Conservation (phyloP, 148 eudicot genomes). For the Rhododendron williamsianum region DNA sequence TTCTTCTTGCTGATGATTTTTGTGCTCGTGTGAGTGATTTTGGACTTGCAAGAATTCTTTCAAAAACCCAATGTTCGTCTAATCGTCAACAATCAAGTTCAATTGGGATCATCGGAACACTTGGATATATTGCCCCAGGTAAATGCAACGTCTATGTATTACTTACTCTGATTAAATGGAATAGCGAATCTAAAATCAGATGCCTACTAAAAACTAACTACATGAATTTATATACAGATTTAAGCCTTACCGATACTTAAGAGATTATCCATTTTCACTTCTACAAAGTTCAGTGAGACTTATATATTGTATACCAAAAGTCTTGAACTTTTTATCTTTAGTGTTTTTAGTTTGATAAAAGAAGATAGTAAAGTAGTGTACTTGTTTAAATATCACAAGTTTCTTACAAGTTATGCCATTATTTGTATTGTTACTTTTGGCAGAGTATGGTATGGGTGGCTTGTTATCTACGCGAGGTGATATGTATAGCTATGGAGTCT, state of each 20-base stretch:
- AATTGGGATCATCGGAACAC: too few species aligned
- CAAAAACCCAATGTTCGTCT: too few species aligned
- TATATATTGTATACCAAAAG: neutral
- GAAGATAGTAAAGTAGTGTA: neutral
- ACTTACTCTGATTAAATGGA: neutral
- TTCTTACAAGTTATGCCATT: neutral
- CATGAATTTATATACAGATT: neutral
- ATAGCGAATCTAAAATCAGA: too few species aligned
- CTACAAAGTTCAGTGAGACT: neutral
- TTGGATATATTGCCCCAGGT: too few species aligned
- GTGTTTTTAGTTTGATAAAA: neutral
- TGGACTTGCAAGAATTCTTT: too few species aligned
- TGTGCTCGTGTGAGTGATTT: too few species aligned
- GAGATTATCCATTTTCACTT: neutral
- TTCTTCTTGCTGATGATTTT: too few species aligned
- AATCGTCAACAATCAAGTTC: too few species aligned
- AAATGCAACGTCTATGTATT: too few species aligned
- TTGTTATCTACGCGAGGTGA: neutral
- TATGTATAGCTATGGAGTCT: too few species aligned
- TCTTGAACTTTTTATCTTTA: neutral
- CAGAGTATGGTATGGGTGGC: conserved; percentile 19
- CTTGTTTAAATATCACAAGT: neutral
- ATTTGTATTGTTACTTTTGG: neutral
- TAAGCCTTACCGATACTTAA: neutral
- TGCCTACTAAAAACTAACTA: neutral